Evolutionary conservation across 768 basidiomycete genomes (phyloP).

Genomic region (Nidularia pulvinata): DNA sequence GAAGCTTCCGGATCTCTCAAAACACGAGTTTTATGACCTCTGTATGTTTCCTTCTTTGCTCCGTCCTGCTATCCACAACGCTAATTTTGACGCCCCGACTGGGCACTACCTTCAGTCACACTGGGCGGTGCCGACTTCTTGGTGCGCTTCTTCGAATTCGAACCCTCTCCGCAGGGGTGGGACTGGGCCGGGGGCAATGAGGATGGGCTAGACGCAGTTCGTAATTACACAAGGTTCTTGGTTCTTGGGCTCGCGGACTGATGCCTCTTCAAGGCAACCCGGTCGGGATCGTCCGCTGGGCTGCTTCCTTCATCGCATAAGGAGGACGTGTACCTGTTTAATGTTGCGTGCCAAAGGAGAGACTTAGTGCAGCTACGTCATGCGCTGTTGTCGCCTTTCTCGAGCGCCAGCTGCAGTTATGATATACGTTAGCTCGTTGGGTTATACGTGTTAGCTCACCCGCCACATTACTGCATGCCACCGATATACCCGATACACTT

Average conservation of each 20-base stretch:
- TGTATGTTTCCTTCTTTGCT: slow-evolving; percentile 22
- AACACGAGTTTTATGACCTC: slow-evolving; percentile 33
- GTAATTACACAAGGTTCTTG: neutral
- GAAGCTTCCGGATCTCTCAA: slow-evolving; percentile 30
- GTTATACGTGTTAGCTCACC: too few relatives aligned
- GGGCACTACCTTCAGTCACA: slow-evolving; percentile 17
- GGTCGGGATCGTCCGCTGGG: neutral
- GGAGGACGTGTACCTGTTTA: neutral
- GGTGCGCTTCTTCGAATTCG: slow-evolving; percentile 34
- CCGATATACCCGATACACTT: too few relatives aligned
- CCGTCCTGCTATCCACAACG: too few relatives aligned
- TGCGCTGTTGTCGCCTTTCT: neutral
- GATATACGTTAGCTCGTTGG: neutral
- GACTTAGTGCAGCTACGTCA: neutral
- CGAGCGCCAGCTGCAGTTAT: neutral
- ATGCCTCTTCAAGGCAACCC: neutral
- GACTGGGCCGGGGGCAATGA: slow-evolving; percentile 8
- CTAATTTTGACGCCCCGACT: neutral
- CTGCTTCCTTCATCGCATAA: neutral
- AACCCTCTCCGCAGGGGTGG: neutral
- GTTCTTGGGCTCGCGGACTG: neutral
- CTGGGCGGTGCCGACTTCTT: slow-evolving; percentile 30
- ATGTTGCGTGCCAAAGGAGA: neutral
- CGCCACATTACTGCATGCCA: too few relatives aligned
- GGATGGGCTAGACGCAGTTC: neutral